Evolutionary conservation across 495 filamentous ascomycete species (phyloP).

Genomic region (Astrocystis sublimbata): DNA sequence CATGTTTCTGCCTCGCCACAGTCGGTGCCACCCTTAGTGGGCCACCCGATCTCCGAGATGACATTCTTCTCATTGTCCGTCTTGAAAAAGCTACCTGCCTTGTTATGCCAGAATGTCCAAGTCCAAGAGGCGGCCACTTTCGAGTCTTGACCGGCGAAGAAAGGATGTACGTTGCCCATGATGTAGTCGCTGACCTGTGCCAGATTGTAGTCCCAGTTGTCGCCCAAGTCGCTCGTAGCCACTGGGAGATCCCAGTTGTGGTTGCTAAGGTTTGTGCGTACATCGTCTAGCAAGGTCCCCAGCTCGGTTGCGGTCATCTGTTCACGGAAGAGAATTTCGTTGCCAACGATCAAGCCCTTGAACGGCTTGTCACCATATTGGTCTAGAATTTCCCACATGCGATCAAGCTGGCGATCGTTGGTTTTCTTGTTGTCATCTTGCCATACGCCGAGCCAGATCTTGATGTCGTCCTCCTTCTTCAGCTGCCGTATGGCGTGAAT

Average conservation of each 20-base stretch:
- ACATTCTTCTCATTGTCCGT: slow-evolving; percentile 62
- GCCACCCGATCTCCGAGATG: slow-evolving; percentile 94
- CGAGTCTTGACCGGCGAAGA: slow-evolving; percentile 81
- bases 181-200: slow-evolving; percentile 74
- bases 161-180: slow-evolving; percentile 97
- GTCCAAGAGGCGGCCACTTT: slow-evolving; percentile 79
- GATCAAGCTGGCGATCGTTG: slow-evolving; percentile 73
- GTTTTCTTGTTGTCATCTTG: slow-evolving; percentile 82
- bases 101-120: slow-evolving; percentile 77
- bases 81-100: slow-evolving; percentile 56
- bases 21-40: slow-evolving; percentile 76
- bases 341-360: slow-evolving; percentile 87
- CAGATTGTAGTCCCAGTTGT: slow-evolving; percentile 76
- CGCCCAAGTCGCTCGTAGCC: slow-evolving; percentile 88
- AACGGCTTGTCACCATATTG: slow-evolving; percentile 65
- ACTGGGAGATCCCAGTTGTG: slow-evolving; percentile 69
- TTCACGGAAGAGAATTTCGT: slow-evolving; percentile 87
- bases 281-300: slow-evolving; percentile 62
- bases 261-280: slow-evolving; percentile 69
- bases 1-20: slow-evolving; percentile 63
- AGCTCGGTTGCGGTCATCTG: slow-evolving; percentile 67
- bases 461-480: slow-evolving; percentile 69
- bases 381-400: slow-evolving; percentile 81
- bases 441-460: slow-evolving; percentile 96
- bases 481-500: slow-evolving; percentile 78